Conservation (phyloP, 2,329 filamentous ascomycete species). For the Pyrenophora teres region DNA sequence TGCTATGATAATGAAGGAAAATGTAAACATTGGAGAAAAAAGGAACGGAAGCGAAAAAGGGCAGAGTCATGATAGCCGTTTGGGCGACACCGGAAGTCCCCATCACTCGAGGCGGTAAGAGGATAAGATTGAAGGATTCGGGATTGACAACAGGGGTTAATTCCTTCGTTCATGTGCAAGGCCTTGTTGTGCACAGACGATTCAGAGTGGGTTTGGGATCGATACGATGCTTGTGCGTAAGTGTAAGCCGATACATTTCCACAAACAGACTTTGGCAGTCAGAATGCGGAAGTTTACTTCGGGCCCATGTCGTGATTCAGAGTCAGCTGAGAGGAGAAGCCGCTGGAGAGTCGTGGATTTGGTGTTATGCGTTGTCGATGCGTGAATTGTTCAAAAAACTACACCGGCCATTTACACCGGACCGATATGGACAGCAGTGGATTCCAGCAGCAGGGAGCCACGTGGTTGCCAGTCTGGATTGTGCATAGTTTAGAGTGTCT, state of each 20-base stretch:
- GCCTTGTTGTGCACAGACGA: conserved; percentile 6
- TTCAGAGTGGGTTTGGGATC: conserved; percentile 3
- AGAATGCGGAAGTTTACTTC: too few relatives aligned
- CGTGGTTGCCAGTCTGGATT: conserved; percentile 9
- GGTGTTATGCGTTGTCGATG: too few relatives aligned
- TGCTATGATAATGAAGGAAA: not conserved
- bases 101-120: conserved; percentile 11
- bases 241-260: too few relatives aligned
- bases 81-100: conserved; percentile 1
- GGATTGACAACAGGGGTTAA: conserved; percentile 5
- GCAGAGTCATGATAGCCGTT: conserved; percentile 7
- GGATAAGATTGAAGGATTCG: conserved; percentile 12
- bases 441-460: conserved; percentile 5
- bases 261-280: not conserved
- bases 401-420: not conserved
- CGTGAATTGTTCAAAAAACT: too few relatives aligned
- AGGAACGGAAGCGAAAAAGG: conserved; percentile 1
- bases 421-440: not conserved
- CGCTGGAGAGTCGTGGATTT: too few relatives aligned
- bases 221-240: conserved; percentile 4
- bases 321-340: too few relatives aligned
- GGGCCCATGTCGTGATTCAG: too few relatives aligned
- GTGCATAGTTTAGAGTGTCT: conserved; percentile 3
- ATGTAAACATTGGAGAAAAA: too few relatives aligned
- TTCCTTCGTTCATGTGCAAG: conserved; percentile 3